Base-by-base conservation (phyloP, 148 eudicot species). In the Vaccinium myrtillus region DNA sequence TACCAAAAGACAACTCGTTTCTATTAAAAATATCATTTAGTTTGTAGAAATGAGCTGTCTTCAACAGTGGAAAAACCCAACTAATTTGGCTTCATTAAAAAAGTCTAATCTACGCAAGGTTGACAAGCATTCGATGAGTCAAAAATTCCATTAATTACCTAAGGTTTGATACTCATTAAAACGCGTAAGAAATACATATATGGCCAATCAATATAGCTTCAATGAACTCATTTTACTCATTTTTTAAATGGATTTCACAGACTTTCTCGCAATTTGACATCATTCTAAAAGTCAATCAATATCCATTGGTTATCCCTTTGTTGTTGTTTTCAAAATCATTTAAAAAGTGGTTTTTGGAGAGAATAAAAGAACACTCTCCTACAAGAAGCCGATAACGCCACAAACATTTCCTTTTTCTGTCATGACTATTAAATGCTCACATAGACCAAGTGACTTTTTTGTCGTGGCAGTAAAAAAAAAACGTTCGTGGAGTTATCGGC, bases 11-110 rank as follows among this genome's bases (percentile, higher is more conserved):
- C 3, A 32, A 1, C 36, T 32, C 3, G 36, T 32, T 32, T 32
- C 36, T 32, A 32, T 32, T 1, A 32, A 32, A 32, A 32, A 32
- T 32, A 32, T 32, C 36, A 32, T 2, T 32, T 32, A 32, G 36
- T 32, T 32, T 3, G 36, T 32, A 32, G 36, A 32, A 32, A 32
- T 32, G 36, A 32, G 36, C 36, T 32, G 2, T 32, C 36, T 32
- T 32, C 2, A 32, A 32, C 36, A 32, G 36, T 32, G 36, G 36
- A 32, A 32, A 32, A 32, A 32, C 1, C 36, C 56, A 5, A 2
- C 79, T 76, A 19, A 76, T 43, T 76, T 76, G 79, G 79, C 79
- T 19, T 21, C 79, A 76, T 76, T 23, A 48, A n/a, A n/a, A 46
- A 76, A 76, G 79, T 76, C 79, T n/a, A 76, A 76, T 48, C 25